A percentile compares a stretch with the other conserved stretches of the same genome.
Evolutionary conservation across 1,284 basidiomycete species (phyloP).

Genomic region (Cerioporus squamosus): DNA sequence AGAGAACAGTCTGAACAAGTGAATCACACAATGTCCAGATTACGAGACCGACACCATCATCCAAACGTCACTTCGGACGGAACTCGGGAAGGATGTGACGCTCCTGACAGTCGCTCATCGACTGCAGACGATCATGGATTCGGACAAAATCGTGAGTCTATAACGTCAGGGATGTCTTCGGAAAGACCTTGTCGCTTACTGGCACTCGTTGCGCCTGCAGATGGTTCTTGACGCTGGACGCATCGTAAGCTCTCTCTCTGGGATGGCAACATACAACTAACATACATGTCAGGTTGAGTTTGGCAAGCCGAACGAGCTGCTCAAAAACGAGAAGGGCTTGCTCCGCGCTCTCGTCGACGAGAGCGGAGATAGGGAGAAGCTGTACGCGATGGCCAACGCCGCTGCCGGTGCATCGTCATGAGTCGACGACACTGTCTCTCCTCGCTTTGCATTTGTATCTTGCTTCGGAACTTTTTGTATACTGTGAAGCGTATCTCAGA

Average conservation of each 20-base stretch:
- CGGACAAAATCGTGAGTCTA: constrained; percentile 44
- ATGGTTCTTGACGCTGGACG: constrained; percentile 45
- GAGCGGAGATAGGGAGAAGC: constrained; percentile 39
- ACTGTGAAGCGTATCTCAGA: no score
- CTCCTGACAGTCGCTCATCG: constrained; percentile 72
- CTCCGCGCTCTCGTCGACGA: constrained; percentile 42
- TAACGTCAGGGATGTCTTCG: constrained; percentile 3
- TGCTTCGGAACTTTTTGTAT: no score
- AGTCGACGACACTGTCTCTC: neutral
- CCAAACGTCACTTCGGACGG: constrained; percentile 57
- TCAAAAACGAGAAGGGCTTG: constrained; percentile 37
- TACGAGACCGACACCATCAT: constrained; percentile 64
- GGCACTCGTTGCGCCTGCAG: constrained; percentile 22
- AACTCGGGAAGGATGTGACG: constrained; percentile 58
- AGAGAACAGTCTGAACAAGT: neutral
- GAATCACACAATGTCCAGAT: constrained; percentile 34
- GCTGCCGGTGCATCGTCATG: neutral
- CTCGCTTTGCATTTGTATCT: no score
- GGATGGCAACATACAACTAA: neutral
- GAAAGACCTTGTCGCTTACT: constrained; percentile 1
- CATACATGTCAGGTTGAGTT: constrained; percentile 37
- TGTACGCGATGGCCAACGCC: constrained; percentile 33
- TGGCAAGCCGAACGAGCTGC: constrained; percentile 39
- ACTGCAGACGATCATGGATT: constrained; percentile 73
- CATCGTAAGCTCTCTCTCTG: constrained; percentile 31